Percentiles rank a stretch among this genome's conserved stretches.
phyloP scores from a whole-genome alignment of 2,329 filamentous ascomycete species.

The Sporothrix phasma region DNA sequence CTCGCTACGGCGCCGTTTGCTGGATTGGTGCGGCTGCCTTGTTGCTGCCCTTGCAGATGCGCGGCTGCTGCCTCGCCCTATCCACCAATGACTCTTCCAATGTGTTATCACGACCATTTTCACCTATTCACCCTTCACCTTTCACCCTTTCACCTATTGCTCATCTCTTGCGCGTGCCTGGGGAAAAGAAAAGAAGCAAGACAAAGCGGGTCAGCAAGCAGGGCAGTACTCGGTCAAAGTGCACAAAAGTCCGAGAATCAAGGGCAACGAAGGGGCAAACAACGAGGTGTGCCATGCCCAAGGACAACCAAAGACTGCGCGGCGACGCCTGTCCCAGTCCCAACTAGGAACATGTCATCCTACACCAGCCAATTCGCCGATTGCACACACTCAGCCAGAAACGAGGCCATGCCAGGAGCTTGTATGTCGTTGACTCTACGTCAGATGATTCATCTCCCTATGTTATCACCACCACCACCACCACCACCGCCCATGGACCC shows the following conservation, averaged over 20 bases:
- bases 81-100: conserved; percentile 10
- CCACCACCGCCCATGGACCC: neutral
- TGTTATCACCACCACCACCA: conserved; percentile 7
- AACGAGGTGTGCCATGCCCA: neutral
- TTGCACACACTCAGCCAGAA: conserved; percentile 2
- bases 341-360: conserved; percentile 3
- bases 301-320: neutral
- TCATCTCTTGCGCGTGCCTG: neutral
- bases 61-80: conserved; percentile 6
- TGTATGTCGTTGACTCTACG: neutral
- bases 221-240: neutral
- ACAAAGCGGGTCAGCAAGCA: neutral
- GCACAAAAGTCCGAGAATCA: neutral
- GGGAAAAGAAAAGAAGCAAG: neutral
- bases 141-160: neutral
- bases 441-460: neutral
- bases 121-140: neutral
- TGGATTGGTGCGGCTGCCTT: conserved; percentile 3
- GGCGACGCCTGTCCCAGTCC: neutral
- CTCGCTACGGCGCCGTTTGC: neutral
- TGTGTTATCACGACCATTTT: no score
- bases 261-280: neutral
- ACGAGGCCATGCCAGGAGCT: conserved; percentile 3
- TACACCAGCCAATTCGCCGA: conserved; percentile 2
- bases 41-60: conserved; percentile 12